Evolutionary conservation across 805 yeast species (phyloP).

Genomic region (Cyberlindnera bimundalis): DNA sequence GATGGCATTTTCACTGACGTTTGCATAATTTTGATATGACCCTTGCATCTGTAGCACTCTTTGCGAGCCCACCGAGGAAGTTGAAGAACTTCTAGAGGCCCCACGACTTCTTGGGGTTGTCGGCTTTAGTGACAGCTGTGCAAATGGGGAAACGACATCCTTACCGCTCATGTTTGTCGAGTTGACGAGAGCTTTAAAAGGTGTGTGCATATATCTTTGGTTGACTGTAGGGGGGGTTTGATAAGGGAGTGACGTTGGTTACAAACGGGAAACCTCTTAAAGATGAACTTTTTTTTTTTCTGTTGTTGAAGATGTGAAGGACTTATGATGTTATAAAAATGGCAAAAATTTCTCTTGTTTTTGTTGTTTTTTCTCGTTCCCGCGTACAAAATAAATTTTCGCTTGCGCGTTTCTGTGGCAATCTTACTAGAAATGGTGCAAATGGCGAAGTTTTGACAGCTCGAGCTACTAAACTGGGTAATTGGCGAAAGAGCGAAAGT

Average conservation of each 20-base stretch:
- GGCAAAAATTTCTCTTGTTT: no score
- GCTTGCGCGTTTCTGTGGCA: no score
- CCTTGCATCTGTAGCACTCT: slow-evolving; percentile 2
- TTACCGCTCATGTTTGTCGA: slow-evolving; percentile 6
- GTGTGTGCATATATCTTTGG: slow-evolving; percentile 5
- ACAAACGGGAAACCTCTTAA: no score
- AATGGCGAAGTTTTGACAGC: background rate
- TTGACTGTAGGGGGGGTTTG: no score
- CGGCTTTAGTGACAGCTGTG: slow-evolving; percentile 11
- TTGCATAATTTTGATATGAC: slow-evolving; percentile 4
- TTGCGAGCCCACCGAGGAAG: slow-evolving; percentile 6
- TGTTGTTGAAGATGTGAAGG: no score
- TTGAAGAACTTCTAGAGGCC: slow-evolving; percentile 8
- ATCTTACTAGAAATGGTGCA: no score
- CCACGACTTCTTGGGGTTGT: slow-evolving; percentile 6
- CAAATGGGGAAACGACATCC: slow-evolving; percentile 12
- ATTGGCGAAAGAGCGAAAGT: background rate
- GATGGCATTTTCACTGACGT: slow-evolving; percentile 20
- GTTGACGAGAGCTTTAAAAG: slow-evolving; percentile 3
- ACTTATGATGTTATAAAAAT: no score
- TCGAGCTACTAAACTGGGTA: background rate
- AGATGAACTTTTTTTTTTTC: background rate
- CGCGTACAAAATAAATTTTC: no score
- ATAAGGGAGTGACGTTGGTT: no score
- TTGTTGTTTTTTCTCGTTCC: no score